phyloP scores from a whole-genome alignment of 768 basidiomycete genomes.

The Amanita polypyramis region DNA sequence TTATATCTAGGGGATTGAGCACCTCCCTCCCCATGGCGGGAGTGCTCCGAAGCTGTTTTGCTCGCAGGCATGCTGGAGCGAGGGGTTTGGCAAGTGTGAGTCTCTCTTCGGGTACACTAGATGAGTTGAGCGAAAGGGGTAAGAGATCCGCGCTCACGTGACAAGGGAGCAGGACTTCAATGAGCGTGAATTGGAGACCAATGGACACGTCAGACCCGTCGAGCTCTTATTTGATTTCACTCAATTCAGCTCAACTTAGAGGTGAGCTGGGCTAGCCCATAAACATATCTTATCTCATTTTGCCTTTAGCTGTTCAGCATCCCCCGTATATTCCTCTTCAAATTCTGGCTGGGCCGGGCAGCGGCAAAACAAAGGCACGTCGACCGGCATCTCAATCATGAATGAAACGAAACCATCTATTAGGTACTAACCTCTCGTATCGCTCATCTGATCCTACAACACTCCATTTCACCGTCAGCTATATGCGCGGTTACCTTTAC shows the following conservation, averaged over 20 bases:
- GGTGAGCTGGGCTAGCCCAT: slow-evolving; percentile 16
- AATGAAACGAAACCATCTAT: not conserved
- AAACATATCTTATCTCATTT: not conserved
- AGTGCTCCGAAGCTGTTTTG: no score
- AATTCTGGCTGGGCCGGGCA: slow-evolving; percentile 72
- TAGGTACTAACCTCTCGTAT: slow-evolving; percentile 61
- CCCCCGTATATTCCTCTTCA: slow-evolving; percentile 55
- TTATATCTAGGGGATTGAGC: no score
- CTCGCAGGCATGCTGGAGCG: no score
- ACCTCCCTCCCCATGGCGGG: no score
- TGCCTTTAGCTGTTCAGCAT: slow-evolving; percentile 50
- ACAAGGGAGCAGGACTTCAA: no score
- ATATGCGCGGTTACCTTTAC: slow-evolving; percentile 84
- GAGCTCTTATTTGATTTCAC: slow-evolving; percentile 3
- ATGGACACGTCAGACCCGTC: not conserved
- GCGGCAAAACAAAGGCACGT: slow-evolving; percentile 57
- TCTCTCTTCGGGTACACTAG: no score
- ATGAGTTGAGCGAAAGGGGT: no score
- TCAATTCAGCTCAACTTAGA: slow-evolving; percentile 30
- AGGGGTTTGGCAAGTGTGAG: no score
- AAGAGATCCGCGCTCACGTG: slow-evolving; percentile 6
- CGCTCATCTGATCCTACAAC: slow-evolving; percentile 49
- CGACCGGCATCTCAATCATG: not conserved
- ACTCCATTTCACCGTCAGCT: slow-evolving; percentile 38
- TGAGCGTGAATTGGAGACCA: not conserved